Evolutionary conservation across 805 yeast genomes (phyloP), one percentile per base, ranked within the genome.

Genomic region (Metschnikowia noctiluminum): DNA sequence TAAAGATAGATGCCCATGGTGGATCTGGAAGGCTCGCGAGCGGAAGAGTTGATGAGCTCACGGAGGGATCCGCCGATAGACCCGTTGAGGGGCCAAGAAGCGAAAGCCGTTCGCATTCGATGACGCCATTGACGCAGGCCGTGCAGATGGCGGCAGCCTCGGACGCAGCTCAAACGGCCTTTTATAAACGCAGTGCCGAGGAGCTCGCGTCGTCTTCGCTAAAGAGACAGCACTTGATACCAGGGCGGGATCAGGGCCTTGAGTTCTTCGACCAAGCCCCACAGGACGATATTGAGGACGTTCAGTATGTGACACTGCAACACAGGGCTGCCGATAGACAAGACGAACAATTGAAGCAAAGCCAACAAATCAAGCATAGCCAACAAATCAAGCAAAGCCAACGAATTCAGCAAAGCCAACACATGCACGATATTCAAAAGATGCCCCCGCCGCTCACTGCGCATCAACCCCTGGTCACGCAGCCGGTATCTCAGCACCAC

Each of bases 401-500:
- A 21, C 21, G 4, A 21, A 21, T 21, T 2, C 21, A 2, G 21
- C 21, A 21, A 21, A 21, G 21, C 21, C 21, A 21, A 21, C 21
- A 21, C 21, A 21, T 21, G 21, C 21, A 21, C 4, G 21, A 21
- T 3, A 21, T 21, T 4, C 21, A 21, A 21, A 21, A 21, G 2
- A 39, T 27, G 38, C 39, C 31, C n/a, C 30, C 30, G 28, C 46
- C 36, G 10, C 27, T 7, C 28, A 38, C 38, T 27, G 21, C 15
- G 39, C 35, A 2, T 12, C 28, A 34, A 9, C 40, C 13, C 28
- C 40, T 12, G 10, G 26, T 30, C 10, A 27, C 14, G 13, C 54
- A 63, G 51, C 82, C 83, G 0, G 82, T 77, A 2, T 76, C 82
- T 0, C 79, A 74, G 47, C 83, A 79, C 51, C 83, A 78, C 55